Conservation (phyloP, 2,329 filamentous ascomycete species). For the Penicillium sp. region DNA sequence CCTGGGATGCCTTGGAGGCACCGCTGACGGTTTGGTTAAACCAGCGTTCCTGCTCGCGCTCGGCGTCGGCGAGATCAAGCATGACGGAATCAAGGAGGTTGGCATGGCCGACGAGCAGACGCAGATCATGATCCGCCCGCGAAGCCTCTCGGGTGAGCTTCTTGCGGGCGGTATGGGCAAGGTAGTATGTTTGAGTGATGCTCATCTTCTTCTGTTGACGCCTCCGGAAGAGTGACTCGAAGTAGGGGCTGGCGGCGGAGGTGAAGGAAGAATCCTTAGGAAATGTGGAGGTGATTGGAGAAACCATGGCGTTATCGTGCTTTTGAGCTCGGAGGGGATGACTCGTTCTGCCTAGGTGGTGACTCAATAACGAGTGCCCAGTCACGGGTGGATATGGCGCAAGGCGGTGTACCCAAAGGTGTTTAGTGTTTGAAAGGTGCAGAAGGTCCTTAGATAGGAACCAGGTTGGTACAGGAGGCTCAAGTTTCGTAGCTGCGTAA, state of each 20-base stretch:
- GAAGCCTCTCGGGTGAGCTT: slow-evolving; percentile 94
- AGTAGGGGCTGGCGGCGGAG: slow-evolving; percentile 35
- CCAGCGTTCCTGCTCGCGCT: slow-evolving; percentile 93
- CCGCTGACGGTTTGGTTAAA: slow-evolving; percentile 93
- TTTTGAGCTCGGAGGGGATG: slow-evolving; percentile 28
- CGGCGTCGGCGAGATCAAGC: slow-evolving; percentile 84
- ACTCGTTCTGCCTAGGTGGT: slow-evolving; percentile 30
- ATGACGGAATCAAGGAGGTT: slow-evolving; percentile 96
- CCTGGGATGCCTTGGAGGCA: slow-evolving; percentile 51
- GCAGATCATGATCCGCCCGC: slow-evolving; percentile 87
- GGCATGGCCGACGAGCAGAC: slow-evolving; percentile 92
- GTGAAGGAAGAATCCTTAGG: slow-evolving; percentile 25
- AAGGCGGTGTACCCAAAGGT: slow-evolving; percentile 25
- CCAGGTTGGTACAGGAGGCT: background rate
- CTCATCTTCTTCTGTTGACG: slow-evolving; percentile 79
- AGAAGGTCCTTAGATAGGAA: too few relatives aligned
- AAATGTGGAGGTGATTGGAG: slow-evolving; percentile 8
- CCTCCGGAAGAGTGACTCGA: slow-evolving; percentile 37
- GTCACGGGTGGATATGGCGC: slow-evolving; percentile 18
- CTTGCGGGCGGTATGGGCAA: slow-evolving; percentile 90
- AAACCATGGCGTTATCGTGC: slow-evolving; percentile 28
- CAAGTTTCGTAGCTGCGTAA: background rate
- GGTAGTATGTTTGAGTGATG: slow-evolving; percentile 96
- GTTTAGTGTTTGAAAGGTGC: background rate
- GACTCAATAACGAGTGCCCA: slow-evolving; percentile 31